Evolutionary conservation across 257 asterid species (phyloP).

Genomic region (Coffea canephora): DNA sequence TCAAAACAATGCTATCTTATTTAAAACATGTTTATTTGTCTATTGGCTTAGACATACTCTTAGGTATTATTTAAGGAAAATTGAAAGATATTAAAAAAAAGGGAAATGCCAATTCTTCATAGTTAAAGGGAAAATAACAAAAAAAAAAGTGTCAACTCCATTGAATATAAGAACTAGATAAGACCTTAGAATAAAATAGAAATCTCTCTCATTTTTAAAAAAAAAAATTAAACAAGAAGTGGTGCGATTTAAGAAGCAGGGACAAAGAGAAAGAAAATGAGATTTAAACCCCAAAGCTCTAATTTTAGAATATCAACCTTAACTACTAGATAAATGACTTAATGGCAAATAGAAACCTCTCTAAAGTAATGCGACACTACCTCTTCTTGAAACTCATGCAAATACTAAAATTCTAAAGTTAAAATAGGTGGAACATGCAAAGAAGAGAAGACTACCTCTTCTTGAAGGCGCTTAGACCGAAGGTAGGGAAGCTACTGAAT

Average conservation of each 20-base stretch:
- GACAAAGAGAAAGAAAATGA: too few relatives aligned
- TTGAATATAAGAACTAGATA: not conserved
- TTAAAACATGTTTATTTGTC: too few relatives aligned
- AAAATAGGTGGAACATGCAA: not conserved
- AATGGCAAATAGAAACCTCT: too few relatives aligned
- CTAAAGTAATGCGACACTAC: not conserved
- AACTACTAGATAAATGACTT: too few relatives aligned
- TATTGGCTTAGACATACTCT: not conserved
- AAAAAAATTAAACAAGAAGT: too few relatives aligned
- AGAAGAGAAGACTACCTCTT: conserved; percentile 24
- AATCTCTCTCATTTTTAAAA: not conserved
- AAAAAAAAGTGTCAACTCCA: not conserved
- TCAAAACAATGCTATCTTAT: too few relatives aligned
- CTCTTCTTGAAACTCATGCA: too few relatives aligned
- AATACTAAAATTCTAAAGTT: not conserved
- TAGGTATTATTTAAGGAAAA: not conserved
- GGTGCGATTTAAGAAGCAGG: too few relatives aligned
- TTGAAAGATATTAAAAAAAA: too few relatives aligned
- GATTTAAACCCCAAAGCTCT: too few relatives aligned
- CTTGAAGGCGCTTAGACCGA: conserved; percentile 58
- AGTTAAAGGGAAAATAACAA: not conserved
- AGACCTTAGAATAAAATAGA: not conserved
- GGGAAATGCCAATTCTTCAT: too few relatives aligned
- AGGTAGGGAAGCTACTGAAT: conserved; percentile 68
- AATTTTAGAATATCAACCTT: too few relatives aligned